Conservation (phyloP, 1,139 yeast genomes). For the Nakaseomyces glabratus region DNA sequence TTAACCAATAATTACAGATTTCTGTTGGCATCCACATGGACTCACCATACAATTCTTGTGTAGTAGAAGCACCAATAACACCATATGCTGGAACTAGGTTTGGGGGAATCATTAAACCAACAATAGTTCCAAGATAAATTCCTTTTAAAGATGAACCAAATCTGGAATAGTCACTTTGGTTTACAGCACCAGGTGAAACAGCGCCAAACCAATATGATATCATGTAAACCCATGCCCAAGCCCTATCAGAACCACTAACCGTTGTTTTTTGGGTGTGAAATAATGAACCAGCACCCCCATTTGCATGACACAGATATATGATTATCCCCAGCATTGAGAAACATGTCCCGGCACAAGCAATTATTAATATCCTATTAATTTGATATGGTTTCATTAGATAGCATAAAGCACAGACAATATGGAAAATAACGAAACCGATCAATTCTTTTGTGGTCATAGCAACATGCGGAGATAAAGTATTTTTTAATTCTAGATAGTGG, state of each 20-base stretch:
- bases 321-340: slow-evolving; percentile 38
- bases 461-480: slow-evolving; percentile 32
- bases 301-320: slow-evolving; percentile 29
- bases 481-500: slow-evolving; percentile 30
- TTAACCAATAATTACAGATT: slow-evolving; percentile 29
- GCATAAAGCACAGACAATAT: slow-evolving; percentile 33
- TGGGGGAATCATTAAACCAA: slow-evolving; percentile 36
- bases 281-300: slow-evolving; percentile 37
- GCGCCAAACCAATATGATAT: slow-evolving; percentile 40
- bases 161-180: slow-evolving; percentile 35
- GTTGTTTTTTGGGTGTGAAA: slow-evolving; percentile 28
- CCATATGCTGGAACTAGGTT: slow-evolving; percentile 38
- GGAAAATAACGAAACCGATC: slow-evolving; percentile 39
- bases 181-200: slow-evolving; percentile 36
- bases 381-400: slow-evolving; percentile 34
- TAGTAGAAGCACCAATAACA: slow-evolving; percentile 36
- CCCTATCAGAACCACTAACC: slow-evolving; percentile 30
- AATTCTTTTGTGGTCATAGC: slow-evolving; percentile 36
- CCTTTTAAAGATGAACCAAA: slow-evolving; percentile 33
- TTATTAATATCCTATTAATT: slow-evolving; percentile 34
- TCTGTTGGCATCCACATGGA: slow-evolving; percentile 37
- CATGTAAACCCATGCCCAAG: slow-evolving; percentile 38
- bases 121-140: slow-evolving; percentile 32
- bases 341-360: slow-evolving; percentile 34
- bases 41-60: slow-evolving; percentile 31